A percentile compares a stretch with the other conserved stretches of the same genome.
These are phyloP conservation scores for Cyclotella baltica DNA, from an alignment of 108 stramenopile genomes.

Conservation along the genomic window DNA sequence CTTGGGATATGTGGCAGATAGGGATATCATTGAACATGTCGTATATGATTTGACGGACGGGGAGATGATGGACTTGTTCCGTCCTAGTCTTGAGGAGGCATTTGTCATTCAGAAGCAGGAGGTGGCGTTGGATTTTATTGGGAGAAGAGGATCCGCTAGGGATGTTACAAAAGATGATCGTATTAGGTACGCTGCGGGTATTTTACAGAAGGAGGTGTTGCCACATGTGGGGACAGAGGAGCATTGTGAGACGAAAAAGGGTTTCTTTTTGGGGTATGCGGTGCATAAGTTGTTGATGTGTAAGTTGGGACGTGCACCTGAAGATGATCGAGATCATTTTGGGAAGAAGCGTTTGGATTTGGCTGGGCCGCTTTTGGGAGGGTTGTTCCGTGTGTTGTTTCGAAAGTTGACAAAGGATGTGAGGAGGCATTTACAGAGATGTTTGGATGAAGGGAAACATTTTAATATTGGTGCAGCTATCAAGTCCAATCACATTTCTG, in stretches of 20 bases:
- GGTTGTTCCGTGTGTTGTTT: constrained; percentile 96
- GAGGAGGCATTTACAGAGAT: constrained; percentile 92
- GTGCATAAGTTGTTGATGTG: constrained; percentile 98
- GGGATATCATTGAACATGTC: constrained; percentile 97
- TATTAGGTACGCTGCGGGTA: constrained; percentile 94
- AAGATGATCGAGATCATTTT: constrained; percentile 99
- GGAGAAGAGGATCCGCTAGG: constrained; percentile 89
- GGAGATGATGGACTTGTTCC: constrained; percentile 97
- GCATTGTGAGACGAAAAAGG: constrained; percentile 97
- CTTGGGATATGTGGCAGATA: constrained; percentile 94
- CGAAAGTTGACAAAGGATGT: constrained; percentile 95
- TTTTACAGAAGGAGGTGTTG: constrained; percentile 96
- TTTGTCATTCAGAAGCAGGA: constrained; percentile 94
- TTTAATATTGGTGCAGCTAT: constrained; percentile 96
- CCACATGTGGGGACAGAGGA: constrained; percentile 99
- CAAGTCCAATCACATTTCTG: constrained; percentile 96
- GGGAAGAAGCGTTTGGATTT: constrained; percentile 99
- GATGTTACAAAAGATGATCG: constrained; percentile 96
- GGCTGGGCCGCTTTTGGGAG: constrained; percentile 97
- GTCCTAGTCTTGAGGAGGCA: constrained; percentile 95
- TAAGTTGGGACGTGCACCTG: constrained; percentile 90
- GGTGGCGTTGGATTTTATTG: constrained; percentile 97
- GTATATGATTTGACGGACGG: constrained; percentile 98
- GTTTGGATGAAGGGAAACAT: constrained; percentile 95
- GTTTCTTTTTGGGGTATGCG: constrained; percentile 98